phyloP scores from a whole-genome alignment of 2,329 filamentous ascomycete species.

The Pyrenophora teres region DNA sequence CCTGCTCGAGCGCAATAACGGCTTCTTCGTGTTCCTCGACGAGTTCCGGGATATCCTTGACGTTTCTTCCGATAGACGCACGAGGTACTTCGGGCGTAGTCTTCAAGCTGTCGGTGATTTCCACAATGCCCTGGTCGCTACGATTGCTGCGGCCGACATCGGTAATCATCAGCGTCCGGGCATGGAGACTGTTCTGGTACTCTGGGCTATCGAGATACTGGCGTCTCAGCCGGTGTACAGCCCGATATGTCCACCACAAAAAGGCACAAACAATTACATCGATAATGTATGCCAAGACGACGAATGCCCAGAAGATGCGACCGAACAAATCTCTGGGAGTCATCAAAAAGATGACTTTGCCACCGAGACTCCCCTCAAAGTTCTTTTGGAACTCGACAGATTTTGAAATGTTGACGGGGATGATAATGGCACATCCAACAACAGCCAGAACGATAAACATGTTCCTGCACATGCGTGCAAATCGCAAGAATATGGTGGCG shows the following conservation, averaged over 20 bases:
- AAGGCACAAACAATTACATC: constrained; percentile 78
- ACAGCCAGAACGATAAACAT: constrained; percentile 77
- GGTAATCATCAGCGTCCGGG: constrained; percentile 70
- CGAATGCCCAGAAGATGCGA: constrained; percentile 62
- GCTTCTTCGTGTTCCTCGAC: constrained; percentile 82
- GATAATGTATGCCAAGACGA: constrained; percentile 66
- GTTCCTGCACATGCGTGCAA: constrained; percentile 88
- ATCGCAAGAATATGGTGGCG: constrained; percentile 86
- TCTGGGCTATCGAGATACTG: constrained; percentile 83
- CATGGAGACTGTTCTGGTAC: constrained; percentile 85
- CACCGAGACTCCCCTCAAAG: constrained; percentile 6
- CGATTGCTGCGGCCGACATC: constrained; percentile 79
- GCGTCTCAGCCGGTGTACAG: constrained; percentile 71
- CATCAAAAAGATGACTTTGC: constrained; percentile 33
- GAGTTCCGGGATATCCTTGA: constrained; percentile 83
- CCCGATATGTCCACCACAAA: constrained; percentile 87
- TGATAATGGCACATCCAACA: constrained; percentile 74
- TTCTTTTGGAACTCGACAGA: constrained; percentile 20
- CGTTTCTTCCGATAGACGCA: constrained; percentile 85
- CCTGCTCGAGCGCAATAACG: constrained; percentile 80
- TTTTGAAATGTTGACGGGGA: constrained; percentile 73
- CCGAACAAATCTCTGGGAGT: constrained; percentile 56
- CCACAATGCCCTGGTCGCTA: constrained; percentile 84
- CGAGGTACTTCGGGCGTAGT: constrained; percentile 78
- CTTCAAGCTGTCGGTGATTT: constrained; percentile 79